phyloP scores from a whole-genome alignment of 2,329 filamentous ascomycete species.

The Cladorrhinum sp. region DNA sequence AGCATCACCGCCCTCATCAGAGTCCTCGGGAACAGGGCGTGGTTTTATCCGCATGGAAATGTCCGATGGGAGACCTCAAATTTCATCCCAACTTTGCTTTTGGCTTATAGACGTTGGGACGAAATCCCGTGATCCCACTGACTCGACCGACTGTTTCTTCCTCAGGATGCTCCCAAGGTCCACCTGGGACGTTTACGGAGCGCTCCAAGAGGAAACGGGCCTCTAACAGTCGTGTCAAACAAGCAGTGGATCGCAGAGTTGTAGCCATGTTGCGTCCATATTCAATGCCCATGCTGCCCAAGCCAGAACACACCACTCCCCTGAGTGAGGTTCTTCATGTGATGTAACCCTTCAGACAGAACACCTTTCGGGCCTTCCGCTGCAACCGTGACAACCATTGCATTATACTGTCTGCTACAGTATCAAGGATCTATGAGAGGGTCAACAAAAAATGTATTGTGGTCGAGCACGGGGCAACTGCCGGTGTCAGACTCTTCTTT shows the following conservation, averaged over 20 bases:
- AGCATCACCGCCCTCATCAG: background rate
- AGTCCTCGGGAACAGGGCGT: background rate
- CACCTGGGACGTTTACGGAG: background rate
- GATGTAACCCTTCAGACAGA: conserved; percentile 1
- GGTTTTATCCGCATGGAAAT: background rate
- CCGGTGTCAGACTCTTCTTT: background rate
- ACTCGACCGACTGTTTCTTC: background rate
- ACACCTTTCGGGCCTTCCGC: conserved; percentile 1
- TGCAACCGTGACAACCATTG: background rate
- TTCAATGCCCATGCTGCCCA: background rate
- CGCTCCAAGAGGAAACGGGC: background rate
- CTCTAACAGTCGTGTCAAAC: background rate
- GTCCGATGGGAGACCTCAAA: too few relatives aligned
- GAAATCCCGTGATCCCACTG: too few relatives aligned
- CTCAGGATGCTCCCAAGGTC: background rate
- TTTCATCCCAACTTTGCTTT: background rate
- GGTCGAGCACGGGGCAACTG: background rate
- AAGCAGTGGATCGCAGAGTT: background rate
- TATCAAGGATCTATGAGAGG: background rate
- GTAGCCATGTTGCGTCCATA: background rate
- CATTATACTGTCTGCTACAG: background rate
- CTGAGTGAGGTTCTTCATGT: background rate
- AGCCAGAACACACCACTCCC: background rate
- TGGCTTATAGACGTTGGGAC: background rate
- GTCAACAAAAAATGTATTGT: background rate